Base-by-base conservation (phyloP, 805 yeast genomes). In the Saturnispora mendoncae region DNA sequence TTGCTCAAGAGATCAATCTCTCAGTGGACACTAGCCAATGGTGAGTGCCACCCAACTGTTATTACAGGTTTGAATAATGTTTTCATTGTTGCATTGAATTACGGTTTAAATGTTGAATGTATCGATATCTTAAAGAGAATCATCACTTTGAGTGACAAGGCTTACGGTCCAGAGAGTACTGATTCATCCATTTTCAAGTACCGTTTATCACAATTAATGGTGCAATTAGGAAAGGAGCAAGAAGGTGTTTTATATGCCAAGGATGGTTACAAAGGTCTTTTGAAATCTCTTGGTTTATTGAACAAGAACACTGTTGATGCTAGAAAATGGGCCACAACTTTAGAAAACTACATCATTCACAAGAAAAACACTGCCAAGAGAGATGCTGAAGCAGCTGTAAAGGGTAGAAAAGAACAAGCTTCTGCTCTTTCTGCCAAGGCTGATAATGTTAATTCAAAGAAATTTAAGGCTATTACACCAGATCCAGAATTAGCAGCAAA, bases 231-330 rank as follows among this genome's bases (percentile, higher is more conserved):
- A 34, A 76, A 78, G 44, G 69, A 71, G 51, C 66, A 68, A 39
- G 73, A 66, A 19, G 79, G 95, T 0, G 60, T 73, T 40, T 74
- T 68, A 14, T 69, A 71, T 43, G 74, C 80, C 52, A 63, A 69
- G 15, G 65, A 62, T 33, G 77, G 95, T 8, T 71, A 71, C 47
- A 69, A 63, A 8, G 67, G 74, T 15, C 83, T 83, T 65, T 67
- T 66, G 43, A 61, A 60, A 32, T 65, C 71, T 27, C 67, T 79
- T 29, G 95, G 96, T 23, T 72, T 77, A 19, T 79, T 78, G 39
- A 83, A 85, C 56, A 65, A 63, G 28, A 67, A 74, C 43, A 76
- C 95, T 19, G 72, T 68, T 46, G 90, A 86, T 55, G 72, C 84
- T 32, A 69, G 71, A 47, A 73, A 68, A 44, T 81, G 87, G 76